Evolutionary conservation across 495 filamentous ascomycete species (phyloP).

Genomic region (Penicillium psychrofluorescens): DNA sequence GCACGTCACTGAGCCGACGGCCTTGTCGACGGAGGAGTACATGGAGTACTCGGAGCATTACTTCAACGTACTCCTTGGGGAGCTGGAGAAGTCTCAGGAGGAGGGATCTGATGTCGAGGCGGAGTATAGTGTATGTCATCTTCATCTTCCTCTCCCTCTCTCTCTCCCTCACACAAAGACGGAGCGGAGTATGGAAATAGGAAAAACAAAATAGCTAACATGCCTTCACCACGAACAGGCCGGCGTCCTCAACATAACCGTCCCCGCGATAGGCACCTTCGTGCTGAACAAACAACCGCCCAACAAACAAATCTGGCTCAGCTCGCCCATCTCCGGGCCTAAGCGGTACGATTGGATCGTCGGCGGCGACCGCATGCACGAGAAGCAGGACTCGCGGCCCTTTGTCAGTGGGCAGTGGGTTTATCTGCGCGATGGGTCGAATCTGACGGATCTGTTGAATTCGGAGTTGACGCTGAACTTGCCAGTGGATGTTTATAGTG

Average conservation of each 20-base stretch:
- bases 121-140: slow-evolving; percentile 46
- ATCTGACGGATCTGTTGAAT: slow-evolving; percentile 61
- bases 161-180: not conserved
- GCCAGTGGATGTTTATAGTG: slow-evolving; percentile 35
- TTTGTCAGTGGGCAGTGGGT: slow-evolving; percentile 61
- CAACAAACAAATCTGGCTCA: slow-evolving; percentile 96
- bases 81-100: slow-evolving; percentile 40
- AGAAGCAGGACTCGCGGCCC: slow-evolving; percentile 63
- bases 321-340: slow-evolving; percentile 83
- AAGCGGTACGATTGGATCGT: slow-evolving; percentile 88
- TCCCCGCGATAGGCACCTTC: slow-evolving; percentile 64
- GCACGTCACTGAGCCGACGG: slow-evolving; percentile 34
- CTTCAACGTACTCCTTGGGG: slow-evolving; percentile 37
- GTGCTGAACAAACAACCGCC: slow-evolving; percentile 97
- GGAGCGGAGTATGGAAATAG: too few species aligned
- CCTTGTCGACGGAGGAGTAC: slow-evolving; percentile 35
- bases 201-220: too few species aligned
- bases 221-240: slow-evolving; percentile 38
- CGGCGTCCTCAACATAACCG: slow-evolving; percentile 73
- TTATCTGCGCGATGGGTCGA: slow-evolving; percentile 72
- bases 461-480: slow-evolving; percentile 51
- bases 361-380: slow-evolving; percentile 57
- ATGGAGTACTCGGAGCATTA: slow-evolving; percentile 44
- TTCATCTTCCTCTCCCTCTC: not conserved
- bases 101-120: slow-evolving; percentile 44